Conservation (phyloP, 768 basidiomycete species). For the Boletus rubroflammeus region DNA sequence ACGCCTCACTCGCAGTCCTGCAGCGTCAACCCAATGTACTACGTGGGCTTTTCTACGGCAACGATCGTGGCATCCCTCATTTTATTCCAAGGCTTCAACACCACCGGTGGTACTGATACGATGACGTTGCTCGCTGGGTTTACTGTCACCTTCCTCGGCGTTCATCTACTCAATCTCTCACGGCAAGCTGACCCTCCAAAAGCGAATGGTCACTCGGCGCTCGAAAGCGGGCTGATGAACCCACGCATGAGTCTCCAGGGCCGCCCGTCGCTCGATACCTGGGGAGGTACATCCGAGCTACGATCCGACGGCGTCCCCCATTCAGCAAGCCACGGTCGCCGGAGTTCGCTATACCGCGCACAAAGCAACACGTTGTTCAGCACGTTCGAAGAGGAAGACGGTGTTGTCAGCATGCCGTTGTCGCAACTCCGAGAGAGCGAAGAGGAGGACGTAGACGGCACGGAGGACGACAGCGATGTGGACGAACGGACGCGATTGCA, state of each 20-base stretch:
- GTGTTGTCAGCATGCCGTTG: constrained; percentile 45
- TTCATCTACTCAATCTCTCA: constrained; percentile 88
- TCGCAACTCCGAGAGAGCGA: constrained; percentile 64
- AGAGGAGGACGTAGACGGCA: constrained; percentile 47
- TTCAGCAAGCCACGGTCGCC: constrained; percentile 54
- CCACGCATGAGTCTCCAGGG: constrained; percentile 80
- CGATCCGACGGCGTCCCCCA: constrained; percentile 23
- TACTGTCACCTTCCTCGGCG: constrained; percentile 90
- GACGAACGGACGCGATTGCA: constrained; percentile 41
- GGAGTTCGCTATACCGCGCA: constrained; percentile 61
- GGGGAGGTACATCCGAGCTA: constrained; percentile 43
- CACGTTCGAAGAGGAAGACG: constrained; percentile 55
- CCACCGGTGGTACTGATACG: constrained; percentile 74
- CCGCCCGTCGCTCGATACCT: constrained; percentile 75
- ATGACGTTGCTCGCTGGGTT: constrained; percentile 88
- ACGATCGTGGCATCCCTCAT: constrained; percentile 94
- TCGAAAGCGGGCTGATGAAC: constrained; percentile 69
- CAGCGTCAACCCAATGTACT: constrained; percentile 97
- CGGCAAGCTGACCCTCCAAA: constrained; percentile 50
- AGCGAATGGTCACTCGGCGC: constrained; percentile 45
- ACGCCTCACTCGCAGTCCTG: neutral
- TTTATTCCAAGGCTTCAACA: constrained; percentile 97
- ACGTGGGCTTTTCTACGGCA: constrained; percentile 91
- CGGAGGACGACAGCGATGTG: constrained; percentile 43
- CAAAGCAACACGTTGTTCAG: constrained; percentile 69